phyloP scores from a whole-genome alignment of 1,284 basidiomycete genomes.

The Fomitopsis schrenkii region DNA sequence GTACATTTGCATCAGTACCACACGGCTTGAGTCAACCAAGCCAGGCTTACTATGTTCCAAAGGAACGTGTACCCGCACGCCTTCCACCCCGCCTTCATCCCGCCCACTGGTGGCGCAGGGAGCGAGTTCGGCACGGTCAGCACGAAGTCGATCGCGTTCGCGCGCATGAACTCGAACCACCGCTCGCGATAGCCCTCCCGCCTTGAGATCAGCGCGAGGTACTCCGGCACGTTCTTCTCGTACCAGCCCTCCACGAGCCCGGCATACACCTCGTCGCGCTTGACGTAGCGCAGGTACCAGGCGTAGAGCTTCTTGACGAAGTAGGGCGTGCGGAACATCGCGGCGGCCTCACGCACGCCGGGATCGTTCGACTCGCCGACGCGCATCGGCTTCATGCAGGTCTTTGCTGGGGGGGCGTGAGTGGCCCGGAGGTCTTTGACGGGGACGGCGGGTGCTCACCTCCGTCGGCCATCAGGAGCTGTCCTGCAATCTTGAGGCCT shows the following conservation, averaged over 20 bases:
- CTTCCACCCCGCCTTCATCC: constrained; percentile 25
- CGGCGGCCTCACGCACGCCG: constrained; percentile 32
- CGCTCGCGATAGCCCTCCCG: constrained; percentile 49
- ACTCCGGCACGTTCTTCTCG: constrained; percentile 50
- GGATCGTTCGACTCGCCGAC: constrained; percentile 43
- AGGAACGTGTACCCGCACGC: constrained; percentile 40
- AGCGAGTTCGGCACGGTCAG: constrained; percentile 56
- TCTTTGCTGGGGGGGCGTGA: constrained; percentile 15
- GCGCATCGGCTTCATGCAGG: constrained; percentile 27
- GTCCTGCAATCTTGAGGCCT: constrained; percentile 33
- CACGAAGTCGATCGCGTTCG: constrained; percentile 48
- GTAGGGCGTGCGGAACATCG: constrained; percentile 35
- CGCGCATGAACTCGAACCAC: constrained; percentile 25
- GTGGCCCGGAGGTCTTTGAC: not conserved
- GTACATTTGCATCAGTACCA: not conserved
- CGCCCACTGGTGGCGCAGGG: constrained; percentile 50
- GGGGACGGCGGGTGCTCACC: constrained; percentile 21
- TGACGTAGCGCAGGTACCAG: constrained; percentile 34
- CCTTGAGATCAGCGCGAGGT: constrained; percentile 50
- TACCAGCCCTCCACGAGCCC: constrained; percentile 38
- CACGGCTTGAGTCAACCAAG: not conserved
- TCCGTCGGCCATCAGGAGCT: constrained; percentile 35
- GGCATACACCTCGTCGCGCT: constrained; percentile 23
- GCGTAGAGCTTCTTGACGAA: constrained; percentile 34
- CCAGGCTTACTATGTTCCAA: constrained; percentile 54